Evolutionary conservation across 2,329 filamentous ascomycete genomes (phyloP).

Genomic region (Lasiodiplodia hormozganensis): DNA sequence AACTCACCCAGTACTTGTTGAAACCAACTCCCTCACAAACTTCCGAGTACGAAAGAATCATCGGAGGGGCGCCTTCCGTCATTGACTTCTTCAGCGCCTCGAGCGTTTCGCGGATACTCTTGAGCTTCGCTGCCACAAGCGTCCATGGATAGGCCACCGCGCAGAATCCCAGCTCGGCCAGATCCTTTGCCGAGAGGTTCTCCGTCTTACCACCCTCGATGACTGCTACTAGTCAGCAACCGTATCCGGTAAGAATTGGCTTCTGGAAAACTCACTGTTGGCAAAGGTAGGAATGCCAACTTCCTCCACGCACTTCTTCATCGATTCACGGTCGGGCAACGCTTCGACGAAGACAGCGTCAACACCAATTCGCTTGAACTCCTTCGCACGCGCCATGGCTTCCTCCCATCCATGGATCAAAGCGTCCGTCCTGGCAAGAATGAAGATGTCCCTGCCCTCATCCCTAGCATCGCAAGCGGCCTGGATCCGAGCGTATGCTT

Average conservation of each 20-base stretch:
- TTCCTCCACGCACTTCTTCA: constrained; percentile 47
- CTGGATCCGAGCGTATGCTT: constrained; percentile 56
- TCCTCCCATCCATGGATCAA: constrained; percentile 55
- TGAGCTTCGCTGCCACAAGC: constrained; percentile 53
- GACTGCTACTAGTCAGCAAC: constrained; percentile 30
- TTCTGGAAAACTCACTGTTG: constrained; percentile 40
- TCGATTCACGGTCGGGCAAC: constrained; percentile 52
- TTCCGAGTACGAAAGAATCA: constrained; percentile 53
- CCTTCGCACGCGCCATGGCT: constrained; percentile 50
- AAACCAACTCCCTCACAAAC: constrained; percentile 54
- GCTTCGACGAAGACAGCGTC: constrained; percentile 57
- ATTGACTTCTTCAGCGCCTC: constrained; percentile 53
- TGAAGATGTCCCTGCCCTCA: constrained; percentile 54
- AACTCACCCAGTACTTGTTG: constrained; percentile 39
- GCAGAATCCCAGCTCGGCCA: constrained; percentile 50
- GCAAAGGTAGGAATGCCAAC: constrained; percentile 51
- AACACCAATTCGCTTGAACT: constrained; percentile 53
- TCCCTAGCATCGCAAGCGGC: constrained; percentile 56
- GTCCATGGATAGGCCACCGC: constrained; percentile 55
- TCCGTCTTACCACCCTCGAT: constrained; percentile 53
- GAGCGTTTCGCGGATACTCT: constrained; percentile 48
- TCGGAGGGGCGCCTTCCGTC: constrained; percentile 50
- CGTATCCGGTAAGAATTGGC: too few relatives aligned
- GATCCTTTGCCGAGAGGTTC: constrained; percentile 49
- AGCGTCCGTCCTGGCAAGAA: constrained; percentile 55